Conservation (phyloP, 768 basidiomycete species). For the Pholiota microspora region DNA sequence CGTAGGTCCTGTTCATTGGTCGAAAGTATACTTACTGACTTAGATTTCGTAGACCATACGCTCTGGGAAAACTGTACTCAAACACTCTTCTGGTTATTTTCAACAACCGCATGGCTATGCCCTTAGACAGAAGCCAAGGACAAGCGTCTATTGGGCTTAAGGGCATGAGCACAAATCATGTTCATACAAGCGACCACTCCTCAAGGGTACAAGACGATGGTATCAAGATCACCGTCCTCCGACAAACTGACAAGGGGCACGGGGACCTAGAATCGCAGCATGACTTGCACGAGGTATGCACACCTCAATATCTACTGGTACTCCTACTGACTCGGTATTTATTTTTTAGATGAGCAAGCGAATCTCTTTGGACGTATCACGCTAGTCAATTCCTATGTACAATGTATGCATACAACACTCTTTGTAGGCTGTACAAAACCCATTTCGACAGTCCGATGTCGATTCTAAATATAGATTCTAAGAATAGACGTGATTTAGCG, state of each 20-base stretch:
- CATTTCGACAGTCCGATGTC: too few relatives aligned
- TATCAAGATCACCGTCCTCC: slow-evolving; percentile 6
- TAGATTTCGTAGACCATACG: neutral
- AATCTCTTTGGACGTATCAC: neutral
- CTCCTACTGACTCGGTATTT: too few relatives aligned
- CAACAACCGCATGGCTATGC: slow-evolving; percentile 5
- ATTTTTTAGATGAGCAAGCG: neutral
- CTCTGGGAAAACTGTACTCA: slow-evolving; percentile 3
- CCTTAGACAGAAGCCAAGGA: neutral
- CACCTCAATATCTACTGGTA: neutral
- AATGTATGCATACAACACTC: neutral
- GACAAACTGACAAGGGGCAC: neutral
- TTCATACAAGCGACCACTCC: slow-evolving; percentile 2
- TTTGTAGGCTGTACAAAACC: neutral
- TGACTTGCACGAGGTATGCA: neutral
- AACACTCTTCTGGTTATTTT: slow-evolving; percentile 5
- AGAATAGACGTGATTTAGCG: too few relatives aligned
- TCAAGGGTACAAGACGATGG: neutral
- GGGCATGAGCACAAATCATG: neutral
- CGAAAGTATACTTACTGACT: neutral
- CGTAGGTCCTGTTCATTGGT: neutral
- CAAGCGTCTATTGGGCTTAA: neutral
- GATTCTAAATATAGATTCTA: too few relatives aligned
- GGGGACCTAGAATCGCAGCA: slow-evolving; percentile 1
- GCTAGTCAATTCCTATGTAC: neutral